Base-by-base conservation (phyloP, 495 filamentous ascomycete genomes). In the Neurospora hispaniola region DNA sequence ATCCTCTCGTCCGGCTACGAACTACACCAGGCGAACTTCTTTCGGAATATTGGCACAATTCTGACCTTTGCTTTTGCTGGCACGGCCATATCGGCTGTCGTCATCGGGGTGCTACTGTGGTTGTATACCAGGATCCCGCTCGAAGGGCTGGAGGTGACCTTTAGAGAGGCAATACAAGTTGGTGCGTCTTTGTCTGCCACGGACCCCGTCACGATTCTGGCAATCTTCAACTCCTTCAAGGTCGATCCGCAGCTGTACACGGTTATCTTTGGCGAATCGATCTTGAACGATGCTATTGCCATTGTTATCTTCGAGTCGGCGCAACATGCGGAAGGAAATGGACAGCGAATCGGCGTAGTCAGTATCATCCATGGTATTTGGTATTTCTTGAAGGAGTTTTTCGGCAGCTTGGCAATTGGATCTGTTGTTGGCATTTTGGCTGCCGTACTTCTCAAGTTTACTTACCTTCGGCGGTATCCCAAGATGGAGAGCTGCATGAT, bases 301-400 rank as follows among this genome's bases (percentile, higher is more conserved):
- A 99, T 99, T 79, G 96, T 99, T 73, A 88, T 99, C 76, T 99
- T 98, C 82, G 96, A 99, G 83, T 98, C 96, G 0, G 96, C 96
- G 16, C 94, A 97, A 80, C 90, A 91, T 77, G 96, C 97, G 2
- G 88, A 91, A n/a, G 86, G 85, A 18, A 80, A 82, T 6, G 89
- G 84, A 41, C 87, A 86, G 10, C 86, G 87, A 23, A 83, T 95
- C 72, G 91, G 90, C 23, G 84, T 94, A 68, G 80, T 91, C 73
- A 94, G 92, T 73, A 80, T 97, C 35, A 91, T 99, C 75, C 93
- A 97, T 81, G 94, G 93, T 78, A 89, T 96, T 54, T 97, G 96
- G 43, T 91, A 96, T 72, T 99, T 99, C 87, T 89, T 99, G 84
- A 85, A 93, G 69, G 94, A 96, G 69, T 99, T 99, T 86, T 97